These are phyloP conservation scores for Fusarium sp. DNA, from an alignment of 2,329 filamentous ascomycete genomes.

Conservation along the genomic window DNA sequence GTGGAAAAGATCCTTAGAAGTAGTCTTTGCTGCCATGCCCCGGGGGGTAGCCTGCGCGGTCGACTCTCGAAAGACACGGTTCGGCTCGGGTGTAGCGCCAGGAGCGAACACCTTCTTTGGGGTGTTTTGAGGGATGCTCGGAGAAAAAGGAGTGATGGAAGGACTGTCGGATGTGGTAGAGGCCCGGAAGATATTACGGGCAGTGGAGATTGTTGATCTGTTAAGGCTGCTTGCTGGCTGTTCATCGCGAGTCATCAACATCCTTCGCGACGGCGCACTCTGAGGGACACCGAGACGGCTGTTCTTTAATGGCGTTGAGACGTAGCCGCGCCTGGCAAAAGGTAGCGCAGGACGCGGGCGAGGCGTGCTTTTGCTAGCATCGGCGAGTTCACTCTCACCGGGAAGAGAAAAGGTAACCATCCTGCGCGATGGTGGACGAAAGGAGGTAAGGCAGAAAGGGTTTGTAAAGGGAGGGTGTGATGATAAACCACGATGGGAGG, in stretches of 20 bases:
- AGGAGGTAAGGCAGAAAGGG: conserved; percentile 8
- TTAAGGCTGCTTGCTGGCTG: conserved; percentile 53
- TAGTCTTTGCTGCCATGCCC: conserved; percentile 62
- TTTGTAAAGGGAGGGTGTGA: conserved; percentile 24
- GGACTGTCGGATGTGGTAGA: conserved; percentile 54
- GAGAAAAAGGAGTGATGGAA: conserved; percentile 56
- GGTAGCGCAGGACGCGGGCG: conserved; percentile 56
- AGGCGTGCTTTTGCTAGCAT: conserved; percentile 53
- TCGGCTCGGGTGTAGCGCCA: conserved; percentile 58
- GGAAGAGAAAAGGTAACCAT: conserved; percentile 58
- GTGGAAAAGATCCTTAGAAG: conserved; percentile 65
- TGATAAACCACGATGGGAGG: conserved; percentile 27
- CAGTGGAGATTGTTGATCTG: conserved; percentile 52
- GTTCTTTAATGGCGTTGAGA: conserved; percentile 53
- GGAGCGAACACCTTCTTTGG: conserved; percentile 63
- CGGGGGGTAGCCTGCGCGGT: conserved; percentile 62
- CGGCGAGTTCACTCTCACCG: conserved; percentile 52
- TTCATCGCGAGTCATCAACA: conserved; percentile 53
- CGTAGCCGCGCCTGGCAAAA: conserved; percentile 59
- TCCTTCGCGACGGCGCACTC: conserved; percentile 53
- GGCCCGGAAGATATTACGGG: conserved; percentile 59
- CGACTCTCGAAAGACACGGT: conserved; percentile 58
- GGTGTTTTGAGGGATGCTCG: conserved; percentile 59
- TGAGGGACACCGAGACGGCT: conserved; percentile 57
- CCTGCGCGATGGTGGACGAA: conserved; percentile 20